phyloP scores from a whole-genome alignment of 176 grass and related monocot species.

The Ensete glaucum region DNA sequence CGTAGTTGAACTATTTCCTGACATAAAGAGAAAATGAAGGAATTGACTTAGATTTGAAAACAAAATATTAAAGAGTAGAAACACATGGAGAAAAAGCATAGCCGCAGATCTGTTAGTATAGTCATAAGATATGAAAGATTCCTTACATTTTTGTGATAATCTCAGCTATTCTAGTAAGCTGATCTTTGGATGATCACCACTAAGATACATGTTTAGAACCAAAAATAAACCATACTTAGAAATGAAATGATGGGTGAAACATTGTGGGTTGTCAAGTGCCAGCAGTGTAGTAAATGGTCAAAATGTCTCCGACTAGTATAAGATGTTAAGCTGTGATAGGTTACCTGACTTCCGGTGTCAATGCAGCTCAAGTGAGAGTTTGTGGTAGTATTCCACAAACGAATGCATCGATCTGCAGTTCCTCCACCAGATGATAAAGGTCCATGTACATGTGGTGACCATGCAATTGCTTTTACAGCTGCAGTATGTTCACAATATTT shows the following conservation, averaged over 20 bases:
- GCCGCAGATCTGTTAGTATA: neutral
- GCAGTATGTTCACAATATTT: conserved; percentile 95
- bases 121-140: neutral
- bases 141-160: neutral
- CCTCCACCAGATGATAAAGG: conserved; percentile 94
- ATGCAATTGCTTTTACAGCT: conserved; percentile 98
- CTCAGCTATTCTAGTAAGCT: neutral
- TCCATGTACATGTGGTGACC: conserved; percentile 95
- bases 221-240: neutral
- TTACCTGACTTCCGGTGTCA: conserved; percentile 98
- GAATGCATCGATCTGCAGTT: conserved; percentile 93
- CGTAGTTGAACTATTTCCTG: no score
- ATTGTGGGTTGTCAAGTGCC: neutral
- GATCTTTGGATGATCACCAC: neutral
- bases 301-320: neutral
- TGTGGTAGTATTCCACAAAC: conserved; percentile 96
- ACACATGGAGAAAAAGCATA: no score
- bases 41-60: no score
- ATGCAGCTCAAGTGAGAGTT: conserved; percentile 72
- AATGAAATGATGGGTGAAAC: neutral
- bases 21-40: no score
- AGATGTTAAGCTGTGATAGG: neutral
- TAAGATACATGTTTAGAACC: neutral
- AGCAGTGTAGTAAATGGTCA: neutral
- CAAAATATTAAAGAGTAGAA: no score